Percentiles rank a stretch among this genome's conserved stretches.
These are phyloP conservation scores for Naganishia cerealis DNA, from an alignment of 1,284 basidiomycete species.

Conservation along the genomic window DNA sequence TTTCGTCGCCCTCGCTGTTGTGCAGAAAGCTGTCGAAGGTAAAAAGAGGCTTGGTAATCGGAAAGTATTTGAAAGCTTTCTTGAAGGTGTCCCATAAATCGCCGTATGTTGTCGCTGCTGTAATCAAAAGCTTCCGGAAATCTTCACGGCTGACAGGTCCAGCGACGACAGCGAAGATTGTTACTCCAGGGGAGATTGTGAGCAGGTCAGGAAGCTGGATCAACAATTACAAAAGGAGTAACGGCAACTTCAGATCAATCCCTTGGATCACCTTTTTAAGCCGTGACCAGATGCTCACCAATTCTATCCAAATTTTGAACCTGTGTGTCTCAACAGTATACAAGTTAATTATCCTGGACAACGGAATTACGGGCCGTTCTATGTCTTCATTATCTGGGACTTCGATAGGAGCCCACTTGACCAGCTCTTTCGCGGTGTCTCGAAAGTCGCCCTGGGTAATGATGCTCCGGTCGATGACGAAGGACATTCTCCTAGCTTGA, in stretches of 20 bases:
- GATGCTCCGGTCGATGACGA: neutral
- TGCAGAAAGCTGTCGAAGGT: neutral
- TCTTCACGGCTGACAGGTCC: neutral
- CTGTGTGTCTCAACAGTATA: neutral
- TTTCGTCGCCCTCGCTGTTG: neutral
- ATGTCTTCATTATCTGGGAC: neutral
- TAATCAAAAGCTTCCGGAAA: neutral
- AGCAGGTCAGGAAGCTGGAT: neutral
- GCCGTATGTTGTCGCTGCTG: neutral
- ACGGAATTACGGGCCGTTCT: too few relatives aligned
- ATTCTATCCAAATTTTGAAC: neutral
- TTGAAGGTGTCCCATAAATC: neutral
- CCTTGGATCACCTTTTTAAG: neutral
- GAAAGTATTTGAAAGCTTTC: neutral
- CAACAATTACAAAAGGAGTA: neutral
- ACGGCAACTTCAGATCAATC: neutral
- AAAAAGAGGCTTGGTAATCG: neutral
- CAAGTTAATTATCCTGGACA: neutral
- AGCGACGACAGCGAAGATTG: neutral
- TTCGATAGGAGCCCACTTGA: neutral
- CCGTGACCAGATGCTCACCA: neutral
- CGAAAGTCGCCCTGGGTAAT: neutral
- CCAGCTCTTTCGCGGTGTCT: neutral
- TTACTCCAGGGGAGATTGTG: neutral
- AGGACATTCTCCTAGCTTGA: neutral